phyloP scores from a whole-genome alignment of 2,329 filamentous ascomycete species.

The Seiridium cupressi region DNA sequence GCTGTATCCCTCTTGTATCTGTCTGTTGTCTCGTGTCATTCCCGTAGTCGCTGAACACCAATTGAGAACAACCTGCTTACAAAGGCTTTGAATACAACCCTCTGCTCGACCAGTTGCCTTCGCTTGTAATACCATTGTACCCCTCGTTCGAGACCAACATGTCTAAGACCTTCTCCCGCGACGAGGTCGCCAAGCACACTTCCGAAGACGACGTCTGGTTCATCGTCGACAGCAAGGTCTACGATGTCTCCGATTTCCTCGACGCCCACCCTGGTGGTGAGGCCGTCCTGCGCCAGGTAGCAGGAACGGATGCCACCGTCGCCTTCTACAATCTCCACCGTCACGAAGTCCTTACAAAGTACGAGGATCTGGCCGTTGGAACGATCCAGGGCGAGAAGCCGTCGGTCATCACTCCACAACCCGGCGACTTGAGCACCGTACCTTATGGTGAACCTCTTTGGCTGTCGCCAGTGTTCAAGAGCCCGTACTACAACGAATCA shows the following conservation, averaged over 20 bases:
- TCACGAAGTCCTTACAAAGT: constrained; percentile 84
- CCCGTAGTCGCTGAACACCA: not conserved
- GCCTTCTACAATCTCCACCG: constrained; percentile 92
- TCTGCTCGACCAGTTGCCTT: not conserved
- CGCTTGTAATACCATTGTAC: not conserved
- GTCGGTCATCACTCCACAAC: constrained; percentile 66
- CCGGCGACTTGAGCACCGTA: constrained; percentile 72
- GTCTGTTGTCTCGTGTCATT: not conserved
- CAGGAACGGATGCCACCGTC: constrained; percentile 75
- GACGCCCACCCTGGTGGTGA: constrained; percentile 83
- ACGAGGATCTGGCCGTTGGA: constrained; percentile 72
- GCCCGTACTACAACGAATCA: constrained; percentile 76
- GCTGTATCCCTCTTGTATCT: not conserved
- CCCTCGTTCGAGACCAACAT: constrained; percentile 11
- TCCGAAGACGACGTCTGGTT: constrained; percentile 76
- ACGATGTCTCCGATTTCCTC: constrained; percentile 81
- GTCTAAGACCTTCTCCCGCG: constrained; percentile 54
- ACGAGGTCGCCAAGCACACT: constrained; percentile 73
- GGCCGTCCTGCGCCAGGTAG: constrained; percentile 76
- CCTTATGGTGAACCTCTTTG: constrained; percentile 86
- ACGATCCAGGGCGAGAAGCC: constrained; percentile 72
- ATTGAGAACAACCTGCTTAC: no score
- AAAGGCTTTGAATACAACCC: not conserved
- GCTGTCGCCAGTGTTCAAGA: constrained; percentile 74
- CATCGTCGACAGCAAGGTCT: constrained; percentile 83